Evolutionary conservation across 2,329 filamentous ascomycete species (phyloP).

Genomic region (Leptodontidium sp.): DNA sequence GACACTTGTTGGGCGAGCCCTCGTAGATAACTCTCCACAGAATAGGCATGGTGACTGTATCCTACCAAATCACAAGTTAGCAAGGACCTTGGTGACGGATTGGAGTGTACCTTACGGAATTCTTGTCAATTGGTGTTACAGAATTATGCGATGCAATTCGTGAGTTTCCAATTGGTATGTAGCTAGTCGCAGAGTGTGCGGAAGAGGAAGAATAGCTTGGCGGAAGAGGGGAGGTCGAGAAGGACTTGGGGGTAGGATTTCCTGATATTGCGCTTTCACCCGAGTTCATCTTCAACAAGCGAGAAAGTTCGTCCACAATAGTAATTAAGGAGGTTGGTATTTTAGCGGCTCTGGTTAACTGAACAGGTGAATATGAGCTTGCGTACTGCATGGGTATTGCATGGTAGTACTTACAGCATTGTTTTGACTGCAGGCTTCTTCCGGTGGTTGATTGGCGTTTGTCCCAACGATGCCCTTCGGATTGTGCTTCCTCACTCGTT

Average conservation of each 20-base stretch:
- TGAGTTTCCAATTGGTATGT: not conserved
- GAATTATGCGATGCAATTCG: not conserved
- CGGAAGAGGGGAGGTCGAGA: not conserved
- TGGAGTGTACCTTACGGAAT: slow-evolving; percentile 6
- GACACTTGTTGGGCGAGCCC: not conserved
- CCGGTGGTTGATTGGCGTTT: not conserved
- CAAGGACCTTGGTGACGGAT: not conserved
- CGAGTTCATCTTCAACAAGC: slow-evolving; percentile 15
- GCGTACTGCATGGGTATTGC: not conserved
- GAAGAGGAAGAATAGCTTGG: not conserved
- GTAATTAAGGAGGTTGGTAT: not conserved
- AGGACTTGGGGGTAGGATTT: not conserved
- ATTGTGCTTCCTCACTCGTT: not conserved
- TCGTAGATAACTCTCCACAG: not conserved
- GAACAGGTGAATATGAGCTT: not conserved
- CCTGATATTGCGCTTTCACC: not conserved
- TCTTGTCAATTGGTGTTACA: slow-evolving; percentile 6
- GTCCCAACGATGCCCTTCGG: not conserved
- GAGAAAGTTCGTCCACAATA: not conserved
- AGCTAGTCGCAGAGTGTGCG: not conserved
- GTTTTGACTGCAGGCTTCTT: not conserved
- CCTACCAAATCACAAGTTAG: not conserved
- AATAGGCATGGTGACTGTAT: not conserved
- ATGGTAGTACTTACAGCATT: not conserved
- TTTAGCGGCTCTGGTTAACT: not conserved